Evolutionary conservation across 768 basidiomycete genomes (phyloP).

Genomic region (Tulasnella sp.): DNA sequence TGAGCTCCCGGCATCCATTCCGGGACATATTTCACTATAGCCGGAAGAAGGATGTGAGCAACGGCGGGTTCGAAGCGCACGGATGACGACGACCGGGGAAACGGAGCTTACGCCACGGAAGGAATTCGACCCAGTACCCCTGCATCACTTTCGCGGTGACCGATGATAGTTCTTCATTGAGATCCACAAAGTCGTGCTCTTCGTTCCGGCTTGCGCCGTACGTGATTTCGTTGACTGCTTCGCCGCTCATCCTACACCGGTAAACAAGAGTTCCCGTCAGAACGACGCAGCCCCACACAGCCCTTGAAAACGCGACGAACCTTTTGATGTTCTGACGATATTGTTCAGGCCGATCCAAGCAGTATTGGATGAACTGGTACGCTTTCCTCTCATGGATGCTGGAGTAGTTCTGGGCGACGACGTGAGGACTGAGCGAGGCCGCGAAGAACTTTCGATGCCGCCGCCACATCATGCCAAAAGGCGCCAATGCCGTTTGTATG

Average conservation of each 20-base stretch:
- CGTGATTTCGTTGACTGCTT: neutral
- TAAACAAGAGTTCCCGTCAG: neutral
- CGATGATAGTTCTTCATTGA: neutral
- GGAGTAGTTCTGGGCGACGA: neutral
- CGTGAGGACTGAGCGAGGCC: neutral
- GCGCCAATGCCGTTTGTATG: neutral
- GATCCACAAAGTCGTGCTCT: conserved; percentile 10
- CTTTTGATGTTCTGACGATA: neutral
- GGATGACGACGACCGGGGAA: neutral
- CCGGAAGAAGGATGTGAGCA: neutral
- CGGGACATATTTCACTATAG: neutral
- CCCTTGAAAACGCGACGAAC: neutral
- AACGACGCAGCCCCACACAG: neutral
- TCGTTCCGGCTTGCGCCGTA: conserved; percentile 12
- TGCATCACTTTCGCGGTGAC: neutral
- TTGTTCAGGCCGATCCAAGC: neutral
- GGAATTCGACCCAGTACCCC: conserved; percentile 7
- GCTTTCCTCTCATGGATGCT: conserved; percentile 10
- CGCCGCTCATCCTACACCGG: conserved; percentile 1
- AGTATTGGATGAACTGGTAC: neutral
- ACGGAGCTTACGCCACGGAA: conserved; percentile 4
- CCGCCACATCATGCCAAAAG: neutral
- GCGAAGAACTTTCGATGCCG: conserved; percentile 19
- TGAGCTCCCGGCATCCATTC: neutral
- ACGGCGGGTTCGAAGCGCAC: neutral